Conservation (phyloP, 768 basidiomycete species). For the Boletus reticuloceps region DNA sequence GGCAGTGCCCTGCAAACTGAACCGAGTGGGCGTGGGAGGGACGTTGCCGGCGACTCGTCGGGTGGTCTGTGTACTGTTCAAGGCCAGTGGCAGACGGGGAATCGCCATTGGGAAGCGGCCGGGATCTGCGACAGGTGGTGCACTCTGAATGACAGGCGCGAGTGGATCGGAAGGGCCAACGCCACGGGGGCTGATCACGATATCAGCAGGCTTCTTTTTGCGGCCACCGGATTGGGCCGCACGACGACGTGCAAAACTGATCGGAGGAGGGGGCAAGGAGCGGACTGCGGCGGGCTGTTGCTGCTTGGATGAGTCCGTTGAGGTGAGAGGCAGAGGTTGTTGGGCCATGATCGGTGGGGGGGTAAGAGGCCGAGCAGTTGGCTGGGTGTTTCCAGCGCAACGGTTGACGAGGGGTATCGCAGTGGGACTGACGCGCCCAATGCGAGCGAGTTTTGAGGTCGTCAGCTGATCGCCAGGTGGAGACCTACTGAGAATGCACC, state of each 20-base stretch:
- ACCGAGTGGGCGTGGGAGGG: constrained; percentile 69
- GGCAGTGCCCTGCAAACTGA: constrained; percentile 41
- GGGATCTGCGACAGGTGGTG: constrained; percentile 55
- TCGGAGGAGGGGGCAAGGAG: constrained; percentile 65
- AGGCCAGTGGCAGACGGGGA: constrained; percentile 57
- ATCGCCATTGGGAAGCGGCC: constrained; percentile 60
- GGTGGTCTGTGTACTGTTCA: constrained; percentile 43
- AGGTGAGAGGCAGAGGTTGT: constrained; percentile 15
- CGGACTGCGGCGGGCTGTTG: constrained; percentile 21
- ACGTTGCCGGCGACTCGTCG: constrained; percentile 57
- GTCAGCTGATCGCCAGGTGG: constrained; percentile 25
- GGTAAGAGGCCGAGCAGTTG: constrained; percentile 24
- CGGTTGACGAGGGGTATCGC: constrained; percentile 19
- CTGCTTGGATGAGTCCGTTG: constrained; percentile 18
- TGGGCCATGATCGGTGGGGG: constrained; percentile 25
- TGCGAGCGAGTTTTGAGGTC: constrained; percentile 27
- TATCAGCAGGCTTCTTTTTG: constrained; percentile 76
- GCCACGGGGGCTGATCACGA: constrained; percentile 71
- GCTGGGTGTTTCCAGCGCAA: constrained; percentile 28
- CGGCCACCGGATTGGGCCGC: constrained; percentile 58
- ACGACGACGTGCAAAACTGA: constrained; percentile 75
- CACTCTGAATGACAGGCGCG: constrained; percentile 72
- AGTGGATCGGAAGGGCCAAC: constrained; percentile 49
- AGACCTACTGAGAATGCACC: constrained; percentile 28
- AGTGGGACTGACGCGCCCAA: constrained; percentile 41